Conservation (phyloP, 768 basidiomycete genomes). For the Pleurotus cornucopiae region DNA sequence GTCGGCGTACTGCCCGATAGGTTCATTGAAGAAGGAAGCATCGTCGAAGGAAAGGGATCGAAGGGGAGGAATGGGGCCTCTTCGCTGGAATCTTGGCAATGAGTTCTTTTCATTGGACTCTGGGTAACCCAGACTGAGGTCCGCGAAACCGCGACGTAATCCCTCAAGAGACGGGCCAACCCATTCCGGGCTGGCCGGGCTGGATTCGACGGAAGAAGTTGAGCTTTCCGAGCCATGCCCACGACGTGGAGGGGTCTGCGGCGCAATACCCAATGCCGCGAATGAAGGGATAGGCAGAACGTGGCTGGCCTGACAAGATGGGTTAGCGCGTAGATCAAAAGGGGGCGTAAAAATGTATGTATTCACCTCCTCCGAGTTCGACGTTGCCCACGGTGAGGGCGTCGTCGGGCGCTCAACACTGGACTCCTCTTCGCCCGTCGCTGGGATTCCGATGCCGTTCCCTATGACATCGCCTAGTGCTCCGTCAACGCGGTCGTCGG, state of each 20-base stretch:
- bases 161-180: slow-evolving; percentile 32
- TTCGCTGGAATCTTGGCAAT: slow-evolving; percentile 22
- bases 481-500: slow-evolving; percentile 32
- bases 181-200: slow-evolving; percentile 46
- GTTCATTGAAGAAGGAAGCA: slow-evolving; percentile 22
- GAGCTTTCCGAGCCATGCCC: slow-evolving; percentile 36
- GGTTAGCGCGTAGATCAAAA: slow-evolving; percentile 11
- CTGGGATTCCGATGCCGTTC: slow-evolving; percentile 19
- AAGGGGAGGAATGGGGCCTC: slow-evolving; percentile 27
- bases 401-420: slow-evolving; percentile 35
- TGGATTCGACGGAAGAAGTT: slow-evolving; percentile 54
- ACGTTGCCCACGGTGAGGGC: slow-evolving; percentile 28
- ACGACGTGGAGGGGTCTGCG: slow-evolving; percentile 44
- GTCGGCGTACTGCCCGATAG: slow-evolving; percentile 28
- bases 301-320: slow-evolving; percentile 19
- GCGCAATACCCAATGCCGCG: slow-evolving; percentile 52
- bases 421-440: slow-evolving; percentile 24
- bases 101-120: slow-evolving; percentile 23
- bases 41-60: slow-evolving; percentile 43
- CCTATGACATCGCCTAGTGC: slow-evolving; percentile 26
- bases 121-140: slow-evolving; percentile 33
- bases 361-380: slow-evolving; percentile 34
- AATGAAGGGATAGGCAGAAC: slow-evolving; percentile 39
- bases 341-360: neutral
- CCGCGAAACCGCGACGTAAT: slow-evolving; percentile 30